A percentile compares a stretch with the other conserved stretches of the same genome.
Evolutionary conservation across 306 rosid species (phyloP).

Genomic region (Cyamopsis tetragonoloba): DNA sequence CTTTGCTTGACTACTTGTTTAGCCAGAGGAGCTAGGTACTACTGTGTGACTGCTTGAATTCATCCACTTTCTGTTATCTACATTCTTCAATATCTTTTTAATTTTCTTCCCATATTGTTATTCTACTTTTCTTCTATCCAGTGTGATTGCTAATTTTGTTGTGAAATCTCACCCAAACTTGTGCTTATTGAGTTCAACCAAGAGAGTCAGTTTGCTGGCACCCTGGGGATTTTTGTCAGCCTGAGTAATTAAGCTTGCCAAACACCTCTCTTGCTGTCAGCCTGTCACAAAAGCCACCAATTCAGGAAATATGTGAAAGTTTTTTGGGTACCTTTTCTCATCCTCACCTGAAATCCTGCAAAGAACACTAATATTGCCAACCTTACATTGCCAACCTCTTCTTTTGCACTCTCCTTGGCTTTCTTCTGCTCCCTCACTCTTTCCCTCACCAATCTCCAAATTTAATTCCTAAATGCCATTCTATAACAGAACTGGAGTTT

Average conservation of each 20-base stretch:
- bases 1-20: too few species aligned
- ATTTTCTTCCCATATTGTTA: not conserved
- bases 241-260: not conserved
- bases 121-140: too few species aligned
- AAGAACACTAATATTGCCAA: not conserved
- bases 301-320: not conserved
- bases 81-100: not conserved
- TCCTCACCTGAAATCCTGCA: not conserved
- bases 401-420: not conserved
- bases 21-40: not conserved
- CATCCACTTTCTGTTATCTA: not conserved
- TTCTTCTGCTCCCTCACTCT: not conserved
- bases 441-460: not conserved
- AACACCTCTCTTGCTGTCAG: not conserved
- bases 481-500: not conserved
- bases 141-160: too few species aligned
- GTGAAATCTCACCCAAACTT: too few species aligned
- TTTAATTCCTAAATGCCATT: not conserved
- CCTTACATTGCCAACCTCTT: not conserved
- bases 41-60: not conserved
- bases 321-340: not conserved
- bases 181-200: too few species aligned
- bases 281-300: not conserved
- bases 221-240: not conserved
- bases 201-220: not conserved